Conservation (phyloP, 2,329 filamentous ascomycete species). For the Tetracladium maxilliforme region DNA sequence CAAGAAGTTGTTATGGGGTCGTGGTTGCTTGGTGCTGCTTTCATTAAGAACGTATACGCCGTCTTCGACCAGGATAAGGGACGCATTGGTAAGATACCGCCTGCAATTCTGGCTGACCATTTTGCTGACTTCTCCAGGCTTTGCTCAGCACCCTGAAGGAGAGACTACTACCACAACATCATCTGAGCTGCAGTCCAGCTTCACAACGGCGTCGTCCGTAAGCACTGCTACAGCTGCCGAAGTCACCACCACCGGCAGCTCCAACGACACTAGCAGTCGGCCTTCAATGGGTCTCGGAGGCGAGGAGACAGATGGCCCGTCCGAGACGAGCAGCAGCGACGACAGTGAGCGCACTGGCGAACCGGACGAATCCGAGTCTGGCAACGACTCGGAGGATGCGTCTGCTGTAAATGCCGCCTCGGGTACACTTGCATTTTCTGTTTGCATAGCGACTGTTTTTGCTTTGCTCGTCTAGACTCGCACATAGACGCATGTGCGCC, state of each 20-base stretch:
- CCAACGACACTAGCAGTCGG: no score
- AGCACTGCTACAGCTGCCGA: constrained; percentile 7
- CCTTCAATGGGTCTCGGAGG: no score
- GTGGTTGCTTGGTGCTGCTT: constrained; percentile 77
- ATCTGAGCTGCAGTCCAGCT: constrained; percentile 11
- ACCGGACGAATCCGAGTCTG: no score
- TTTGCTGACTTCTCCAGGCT: background rate
- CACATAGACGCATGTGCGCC: no score
- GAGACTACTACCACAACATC: constrained; percentile 1
- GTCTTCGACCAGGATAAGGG: constrained; percentile 65
- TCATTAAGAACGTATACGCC: constrained; percentile 79
- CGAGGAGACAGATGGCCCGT: no score
- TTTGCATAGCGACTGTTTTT: no score
- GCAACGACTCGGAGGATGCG: no score
- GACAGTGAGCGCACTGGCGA: no score
- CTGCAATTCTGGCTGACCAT: background rate
- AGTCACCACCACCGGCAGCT: constrained; percentile 7
- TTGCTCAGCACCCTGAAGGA: background rate
- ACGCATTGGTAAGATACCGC: constrained; percentile 38
- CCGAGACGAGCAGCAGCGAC: no score
- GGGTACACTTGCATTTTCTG: no score
- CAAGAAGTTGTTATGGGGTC: constrained; percentile 47
- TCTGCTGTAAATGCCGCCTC: no score
- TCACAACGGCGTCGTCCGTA: constrained; percentile 17
- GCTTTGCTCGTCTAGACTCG: no score